Base-by-base conservation (phyloP, 2,329 filamentous ascomycete species). In the Fusarium proliferatum region DNA sequence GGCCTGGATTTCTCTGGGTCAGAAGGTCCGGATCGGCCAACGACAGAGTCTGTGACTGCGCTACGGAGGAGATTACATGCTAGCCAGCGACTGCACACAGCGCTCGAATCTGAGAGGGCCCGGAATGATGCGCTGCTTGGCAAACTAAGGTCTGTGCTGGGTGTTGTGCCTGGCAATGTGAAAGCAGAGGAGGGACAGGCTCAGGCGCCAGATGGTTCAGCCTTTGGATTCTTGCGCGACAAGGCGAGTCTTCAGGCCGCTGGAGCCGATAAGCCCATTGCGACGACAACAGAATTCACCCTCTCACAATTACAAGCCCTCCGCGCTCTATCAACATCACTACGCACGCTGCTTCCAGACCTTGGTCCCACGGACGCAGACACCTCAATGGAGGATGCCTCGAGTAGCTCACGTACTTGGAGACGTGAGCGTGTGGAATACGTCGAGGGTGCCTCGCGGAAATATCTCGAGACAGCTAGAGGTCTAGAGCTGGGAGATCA, bases 271-370 rank as follows among this genome's bases (percentile, higher is more conserved):
- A 85, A 85, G 9, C 88, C 92, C 16, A 85, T 95, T 34, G 88
- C 89, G 16, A 94, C 93, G 8, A 94, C 93, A 23, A 89, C 93
- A 0, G 88, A 90, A 21, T 97, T 98, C 81, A 91, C 94, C 2
- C 87, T 97, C 26, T 93, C 92, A 5, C 96, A 98, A 80, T 86
- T 98, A 26, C 94, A 94, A 34, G 90, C 94, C 2, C 86, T 99
- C 51, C 91, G 93, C 66, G 85, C 90, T 12, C 86, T 97, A 28
- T 89, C 87, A 6, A 80, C 82, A 8, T 85, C 85, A 12, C 85
- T 97, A 55, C 86, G 89, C 15, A 87, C 88, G 17, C 84, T 97
- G 41, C 86, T 91, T 69, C 90, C 93, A 0, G 90, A 92, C 67
- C 83, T 97, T 34, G 69, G 72, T 49, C 56, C 69, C 17, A 70